phyloP scores from a whole-genome alignment of 2,329 filamentous ascomycete genomes.

The Cordyceps farinosa region DNA sequence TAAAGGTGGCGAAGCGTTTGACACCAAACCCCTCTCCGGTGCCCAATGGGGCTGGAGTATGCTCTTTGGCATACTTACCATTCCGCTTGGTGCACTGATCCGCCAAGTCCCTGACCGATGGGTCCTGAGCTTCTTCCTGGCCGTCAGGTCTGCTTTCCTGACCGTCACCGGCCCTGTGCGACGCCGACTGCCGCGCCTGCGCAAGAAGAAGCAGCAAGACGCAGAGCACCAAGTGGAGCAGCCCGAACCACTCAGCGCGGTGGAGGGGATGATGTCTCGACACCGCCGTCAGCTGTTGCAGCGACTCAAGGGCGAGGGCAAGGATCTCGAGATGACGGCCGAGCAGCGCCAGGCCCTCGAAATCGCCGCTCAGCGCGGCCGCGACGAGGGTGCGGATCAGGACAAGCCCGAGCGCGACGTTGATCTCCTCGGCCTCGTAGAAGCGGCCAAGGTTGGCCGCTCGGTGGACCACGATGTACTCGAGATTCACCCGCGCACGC shows the following conservation, averaged over 20 bases:
- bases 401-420: slow-evolving; percentile 23
- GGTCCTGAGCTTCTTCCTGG: slow-evolving; percentile 29
- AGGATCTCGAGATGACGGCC: slow-evolving; percentile 22
- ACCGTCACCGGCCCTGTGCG: slow-evolving; percentile 24
- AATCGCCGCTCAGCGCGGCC: slow-evolving; percentile 13
- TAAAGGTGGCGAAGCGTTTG: slow-evolving; percentile 65
- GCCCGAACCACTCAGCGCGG: slow-evolving; percentile 17
- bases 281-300: slow-evolving; percentile 16
- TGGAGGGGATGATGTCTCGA: slow-evolving; percentile 24
- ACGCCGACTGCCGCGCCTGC: slow-evolving; percentile 23
- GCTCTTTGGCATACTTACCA: slow-evolving; percentile 61
- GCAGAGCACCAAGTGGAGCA: slow-evolving; percentile 21
- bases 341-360: slow-evolving; percentile 24
- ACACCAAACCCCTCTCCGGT: slow-evolving; percentile 57
- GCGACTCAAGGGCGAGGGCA: slow-evolving; percentile 19
- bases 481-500: slow-evolving; percentile 40
- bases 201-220: slow-evolving; percentile 23
- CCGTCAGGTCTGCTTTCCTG: slow-evolving; percentile 22
- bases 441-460: slow-evolving; percentile 29
- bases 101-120: slow-evolving; percentile 39
- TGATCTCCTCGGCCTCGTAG: slow-evolving; percentile 31
- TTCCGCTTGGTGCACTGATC: slow-evolving; percentile 54
- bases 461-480: slow-evolving; percentile 29
- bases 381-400: slow-evolving; percentile 12
- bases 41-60: slow-evolving; percentile 68